Evolutionary conservation across 441 rosid genomes (phyloP), one percentile per base, ranked within the genome.

Genomic region (Kokia cookei): DNA sequence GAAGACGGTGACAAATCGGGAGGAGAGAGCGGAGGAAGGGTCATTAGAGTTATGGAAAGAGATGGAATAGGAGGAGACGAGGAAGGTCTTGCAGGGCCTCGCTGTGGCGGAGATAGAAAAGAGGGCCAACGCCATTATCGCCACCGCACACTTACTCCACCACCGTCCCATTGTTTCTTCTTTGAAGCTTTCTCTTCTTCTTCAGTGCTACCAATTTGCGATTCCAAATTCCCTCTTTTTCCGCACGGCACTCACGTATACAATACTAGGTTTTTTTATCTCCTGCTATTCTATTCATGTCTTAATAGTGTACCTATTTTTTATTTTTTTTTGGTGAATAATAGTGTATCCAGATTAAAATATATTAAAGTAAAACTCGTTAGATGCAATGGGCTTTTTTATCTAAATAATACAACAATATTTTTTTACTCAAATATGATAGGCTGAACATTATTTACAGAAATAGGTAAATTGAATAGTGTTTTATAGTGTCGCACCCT

Each of bases 1-100:
- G 84, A 95, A 87, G 77, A 95, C 77, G 37, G 97, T 86, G 73
- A 92, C 75, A 83, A 82, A 82, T 53, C 91, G 85, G 22, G 82
- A 70, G 29, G 91, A 84, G 82, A 50, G 32, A 65, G 83, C 51
- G 48, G 37, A 47, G 85, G 85, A 81, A 37, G 64, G 85, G 75
- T 69, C 43, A 78, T 84, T 84, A 80, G 86, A 84, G 79, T 83
- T 77, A 35, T 72, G 88, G 82, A 85, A 65, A 73, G 93, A 81
- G 75, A 93, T 73, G 77, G 93, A 80, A 77, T 89, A 88, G 15
- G 97, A 85, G 57, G 93, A 88, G 80, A 92, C 83, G 75, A 88
- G 77, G 73, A 92, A 85, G 70, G 94, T 86, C 78, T 88, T 90
- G 90, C 96, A 92, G 43, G 94, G 96, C 69, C 98, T 82, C 1